Evolutionary conservation across 768 basidiomycete genomes (phyloP).

Genomic region (Leccinum longicurvipes): DNA sequence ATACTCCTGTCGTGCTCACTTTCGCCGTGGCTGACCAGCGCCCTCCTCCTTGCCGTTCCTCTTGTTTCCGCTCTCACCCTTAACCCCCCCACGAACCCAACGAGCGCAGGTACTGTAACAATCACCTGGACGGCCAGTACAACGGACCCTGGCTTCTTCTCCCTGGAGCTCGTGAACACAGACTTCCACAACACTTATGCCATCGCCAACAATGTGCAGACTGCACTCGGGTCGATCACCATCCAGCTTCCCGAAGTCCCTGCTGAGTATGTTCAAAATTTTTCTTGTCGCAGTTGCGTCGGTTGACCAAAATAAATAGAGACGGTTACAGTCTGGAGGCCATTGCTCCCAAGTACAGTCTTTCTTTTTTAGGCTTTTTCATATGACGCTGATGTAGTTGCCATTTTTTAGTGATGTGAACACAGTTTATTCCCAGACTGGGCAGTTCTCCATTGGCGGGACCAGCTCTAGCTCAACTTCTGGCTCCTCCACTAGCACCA

Average conservation of each 20-base stretch:
- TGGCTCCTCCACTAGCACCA: not conserved
- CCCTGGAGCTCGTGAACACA: slow-evolving; percentile 46
- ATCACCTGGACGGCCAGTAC: slow-evolving; percentile 44
- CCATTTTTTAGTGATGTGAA: slow-evolving; percentile 37
- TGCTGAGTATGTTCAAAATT: slow-evolving; percentile 32
- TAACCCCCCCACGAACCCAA: slow-evolving; percentile 32
- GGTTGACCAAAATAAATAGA: slow-evolving; percentile 27
- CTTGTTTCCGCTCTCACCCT: slow-evolving; percentile 45
- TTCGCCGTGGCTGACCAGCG: slow-evolving; percentile 23
- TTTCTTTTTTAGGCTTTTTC: not conserved
- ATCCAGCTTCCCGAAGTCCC: slow-evolving; percentile 49
- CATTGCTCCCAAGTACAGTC: slow-evolving; percentile 38
- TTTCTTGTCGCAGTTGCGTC: not conserved
- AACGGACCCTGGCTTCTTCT: slow-evolving; percentile 41
- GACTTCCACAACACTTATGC: slow-evolving; percentile 52
- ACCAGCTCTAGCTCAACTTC: not conserved
- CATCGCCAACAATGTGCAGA: slow-evolving; percentile 52
- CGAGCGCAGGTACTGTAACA: slow-evolving; percentile 34
- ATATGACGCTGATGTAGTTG: not conserved
- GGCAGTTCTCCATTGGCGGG: slow-evolving; percentile 41
- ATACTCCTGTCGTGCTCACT: not conserved
- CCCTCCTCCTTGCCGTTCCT: slow-evolving; percentile 45
- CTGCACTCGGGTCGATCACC: slow-evolving; percentile 31
- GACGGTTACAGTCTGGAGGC: slow-evolving; percentile 47
- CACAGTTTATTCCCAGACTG: slow-evolving; percentile 39